Percentiles rank a stretch among this genome's conserved stretches.
phyloP scores from a whole-genome alignment of 2,329 filamentous ascomycete species.

The Gnomoniopsis smithogilvyi region DNA sequence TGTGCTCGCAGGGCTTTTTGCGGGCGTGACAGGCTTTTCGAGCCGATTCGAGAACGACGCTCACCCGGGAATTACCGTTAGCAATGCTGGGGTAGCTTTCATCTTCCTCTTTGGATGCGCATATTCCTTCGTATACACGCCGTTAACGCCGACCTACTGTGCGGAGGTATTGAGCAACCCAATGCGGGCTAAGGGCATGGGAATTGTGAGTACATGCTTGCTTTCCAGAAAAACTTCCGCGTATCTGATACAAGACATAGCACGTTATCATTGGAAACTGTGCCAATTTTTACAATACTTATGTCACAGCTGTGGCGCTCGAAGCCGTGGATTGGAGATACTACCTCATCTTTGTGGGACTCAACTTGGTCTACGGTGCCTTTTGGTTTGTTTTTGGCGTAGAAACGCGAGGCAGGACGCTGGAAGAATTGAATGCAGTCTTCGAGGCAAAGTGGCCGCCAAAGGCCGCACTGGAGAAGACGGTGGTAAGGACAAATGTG shows the following conservation, averaged over 20 bases:
- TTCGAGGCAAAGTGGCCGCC: slow-evolving; percentile 34
- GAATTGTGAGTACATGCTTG: slow-evolving; percentile 23
- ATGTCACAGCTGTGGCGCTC: slow-evolving; percentile 28
- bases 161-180: slow-evolving; percentile 17
- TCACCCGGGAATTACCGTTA: neutral
- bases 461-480: slow-evolving; percentile 33
- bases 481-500: slow-evolving; percentile 24
- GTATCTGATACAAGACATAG: slow-evolving; percentile 2
- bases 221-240: neutral
- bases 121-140: slow-evolving; percentile 19
- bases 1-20: slow-evolving; percentile 17
- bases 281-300: slow-evolving; percentile 31
- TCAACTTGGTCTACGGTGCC: slow-evolving; percentile 27
- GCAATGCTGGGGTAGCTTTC: slow-evolving; percentile 17
- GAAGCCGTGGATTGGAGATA: slow-evolving; percentile 29
- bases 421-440: slow-evolving; percentile 44
- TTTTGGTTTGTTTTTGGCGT: slow-evolving; percentile 29
- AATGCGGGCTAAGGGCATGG: slow-evolving; percentile 23
- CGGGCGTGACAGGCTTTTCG: slow-evolving; percentile 21
- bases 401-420: slow-evolving; percentile 30
- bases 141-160: slow-evolving; percentile 19
- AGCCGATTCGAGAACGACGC: slow-evolving; percentile 20
- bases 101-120: slow-evolving; percentile 19
- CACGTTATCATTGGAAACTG: slow-evolving; percentile 27
- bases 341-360: slow-evolving; percentile 30